A percentile compares a stretch with the other conserved stretches of the same genome.
These are phyloP conservation scores for Lecanicillium sp. DNA, from an alignment of 2,329 filamentous ascomycete species.

Conservation along the genomic window DNA sequence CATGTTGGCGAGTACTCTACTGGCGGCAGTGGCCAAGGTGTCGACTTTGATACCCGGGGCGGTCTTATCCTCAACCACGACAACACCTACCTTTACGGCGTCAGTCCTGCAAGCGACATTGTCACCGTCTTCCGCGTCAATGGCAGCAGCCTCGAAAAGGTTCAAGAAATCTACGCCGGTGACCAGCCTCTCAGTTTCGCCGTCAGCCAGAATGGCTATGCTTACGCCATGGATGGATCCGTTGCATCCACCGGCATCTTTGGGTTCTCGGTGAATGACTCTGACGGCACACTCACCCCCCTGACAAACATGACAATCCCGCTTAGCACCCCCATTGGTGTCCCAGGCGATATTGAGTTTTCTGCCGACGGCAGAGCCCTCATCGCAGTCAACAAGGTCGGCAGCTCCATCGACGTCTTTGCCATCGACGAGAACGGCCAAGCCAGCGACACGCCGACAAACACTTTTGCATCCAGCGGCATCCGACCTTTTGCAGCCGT, in stretches of 20 bases:
- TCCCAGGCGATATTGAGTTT: constrained; percentile 13
- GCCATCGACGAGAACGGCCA: constrained; percentile 10
- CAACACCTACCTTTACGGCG: constrained; percentile 13
- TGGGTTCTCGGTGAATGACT: constrained; percentile 12
- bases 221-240: constrained; percentile 13
- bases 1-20: constrained; percentile 11
- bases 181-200: constrained; percentile 14
- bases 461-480: constrained; percentile 9
- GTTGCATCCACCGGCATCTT: constrained; percentile 14
- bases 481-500: constrained; percentile 11
- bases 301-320: constrained; percentile 14
- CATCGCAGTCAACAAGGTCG: constrained; percentile 15
- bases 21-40: constrained; percentile 35
- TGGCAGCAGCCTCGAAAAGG: constrained; percentile 10
- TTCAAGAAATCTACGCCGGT: constrained; percentile 14
- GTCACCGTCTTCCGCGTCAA: constrained; percentile 13
- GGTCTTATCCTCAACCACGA: constrained; percentile 45
- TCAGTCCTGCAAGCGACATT: constrained; percentile 12
- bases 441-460: constrained; percentile 10
- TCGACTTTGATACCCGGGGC: constrained; percentile 80
- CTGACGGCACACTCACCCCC: constrained; percentile 10
- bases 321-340: constrained; percentile 14
- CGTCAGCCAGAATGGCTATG: constrained; percentile 13
- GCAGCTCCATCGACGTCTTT: constrained; percentile 14
- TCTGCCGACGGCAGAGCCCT: constrained; percentile 11